Conservation (phyloP, 139 green algal species). For the Deuterostichococcus epilithicus region DNA sequence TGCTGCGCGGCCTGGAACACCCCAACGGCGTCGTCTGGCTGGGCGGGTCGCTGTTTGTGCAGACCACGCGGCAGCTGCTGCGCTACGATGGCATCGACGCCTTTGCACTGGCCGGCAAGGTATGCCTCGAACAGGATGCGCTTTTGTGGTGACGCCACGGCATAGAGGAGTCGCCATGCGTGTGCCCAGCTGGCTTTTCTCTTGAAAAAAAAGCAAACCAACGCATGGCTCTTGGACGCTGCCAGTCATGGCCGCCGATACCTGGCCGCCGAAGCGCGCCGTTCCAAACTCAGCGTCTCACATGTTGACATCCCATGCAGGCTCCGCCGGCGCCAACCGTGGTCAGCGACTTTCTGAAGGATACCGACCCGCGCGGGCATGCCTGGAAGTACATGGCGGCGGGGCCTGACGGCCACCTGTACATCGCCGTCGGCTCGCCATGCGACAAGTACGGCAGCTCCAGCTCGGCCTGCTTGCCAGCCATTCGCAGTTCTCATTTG, state of each 20-base stretch:
- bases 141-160: not conserved
- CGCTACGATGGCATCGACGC: slow-evolving; percentile 11
- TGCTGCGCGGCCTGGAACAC: slow-evolving; percentile 3
- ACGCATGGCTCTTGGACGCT: no score
- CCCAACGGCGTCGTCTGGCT: slow-evolving; percentile 21
- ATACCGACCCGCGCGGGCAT: not conserved
- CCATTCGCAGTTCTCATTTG: no score
- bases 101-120: not conserved
- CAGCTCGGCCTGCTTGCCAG: no score
- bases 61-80: slow-evolving; percentile 1
- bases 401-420: not conserved
- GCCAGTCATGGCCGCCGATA: no score
- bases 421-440: not conserved
- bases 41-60: slow-evolving; percentile 9
- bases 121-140: not conserved
- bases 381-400: not conserved
- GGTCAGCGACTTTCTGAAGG: not conserved
- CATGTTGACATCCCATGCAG: not conserved
- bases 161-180: no score
- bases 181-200: no score
- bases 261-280: no score
- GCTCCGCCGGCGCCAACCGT: not conserved
- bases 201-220: no score
- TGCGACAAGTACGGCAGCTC: not conserved
- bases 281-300: no score